Conservation (phyloP, 2,329 filamentous ascomycete genomes). For the Aspergillus novoparasiticus region DNA sequence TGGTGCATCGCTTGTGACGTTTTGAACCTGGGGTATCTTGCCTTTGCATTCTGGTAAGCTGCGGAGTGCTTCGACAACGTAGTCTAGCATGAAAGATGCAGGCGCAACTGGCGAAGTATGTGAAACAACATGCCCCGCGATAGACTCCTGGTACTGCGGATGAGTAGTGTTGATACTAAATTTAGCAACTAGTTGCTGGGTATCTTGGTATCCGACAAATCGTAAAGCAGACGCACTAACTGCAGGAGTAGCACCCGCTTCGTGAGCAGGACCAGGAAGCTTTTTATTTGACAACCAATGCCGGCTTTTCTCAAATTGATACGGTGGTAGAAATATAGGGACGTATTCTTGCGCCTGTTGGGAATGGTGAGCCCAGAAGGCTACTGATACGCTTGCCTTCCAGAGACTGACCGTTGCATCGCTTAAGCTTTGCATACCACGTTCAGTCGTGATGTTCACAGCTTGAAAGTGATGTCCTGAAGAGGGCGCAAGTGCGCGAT, state of each 20-base stretch:
- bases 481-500: conserved; percentile 25
- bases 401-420: conserved; percentile 42
- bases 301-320: conserved; percentile 46
- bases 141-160: conserved; percentile 13
- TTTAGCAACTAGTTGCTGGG: not conserved
- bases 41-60: conserved; percentile 15
- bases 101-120: conserved; percentile 20
- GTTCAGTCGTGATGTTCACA: conserved; percentile 16
- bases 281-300: conserved; percentile 43
- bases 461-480: conserved; percentile 20
- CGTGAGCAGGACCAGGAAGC: not conserved
- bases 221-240: not conserved
- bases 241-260: not conserved
- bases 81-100: conserved; percentile 20
- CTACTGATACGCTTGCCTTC: conserved; percentile 38
- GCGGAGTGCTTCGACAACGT: conserved; percentile 19
- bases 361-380: conserved; percentile 43
- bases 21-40: conserved; percentile 15
- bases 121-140: conserved; percentile 19
- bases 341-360: conserved; percentile 30
- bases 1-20: conserved; percentile 21
- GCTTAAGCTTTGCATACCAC: conserved; percentile 22
- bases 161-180: conserved; percentile 21
- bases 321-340: conserved; percentile 42
- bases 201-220: conserved; percentile 18